Evolutionary conservation across 1,284 basidiomycete species (phyloP).

Genomic region (Cryptococcus floricola): DNA sequence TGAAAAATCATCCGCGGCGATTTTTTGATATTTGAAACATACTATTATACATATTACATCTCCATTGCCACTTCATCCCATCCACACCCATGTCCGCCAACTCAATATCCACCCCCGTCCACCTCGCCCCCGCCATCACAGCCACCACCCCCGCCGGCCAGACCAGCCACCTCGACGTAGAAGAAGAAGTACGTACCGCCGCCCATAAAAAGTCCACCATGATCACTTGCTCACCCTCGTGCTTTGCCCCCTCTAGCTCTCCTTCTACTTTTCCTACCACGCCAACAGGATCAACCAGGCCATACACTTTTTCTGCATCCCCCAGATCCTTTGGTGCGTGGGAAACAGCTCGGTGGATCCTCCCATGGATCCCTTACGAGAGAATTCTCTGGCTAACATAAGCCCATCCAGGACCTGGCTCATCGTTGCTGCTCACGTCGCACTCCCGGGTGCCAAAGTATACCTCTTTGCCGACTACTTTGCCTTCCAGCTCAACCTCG

Average conservation of each 20-base stretch:
- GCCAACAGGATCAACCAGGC: constrained; percentile 69
- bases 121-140: too few relatives aligned
- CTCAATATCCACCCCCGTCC: too few relatives aligned
- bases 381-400: background rate
- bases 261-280: constrained; percentile 87
- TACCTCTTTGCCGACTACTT: constrained; percentile 53
- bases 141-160: background rate
- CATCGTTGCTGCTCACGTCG: constrained; percentile 11
- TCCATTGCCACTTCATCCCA: too few relatives aligned
- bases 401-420: constrained; percentile 17
- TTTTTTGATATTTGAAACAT: too few relatives aligned
- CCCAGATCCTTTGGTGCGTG: constrained; percentile 70
- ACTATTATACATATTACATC: too few relatives aligned
- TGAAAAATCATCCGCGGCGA: too few relatives aligned
- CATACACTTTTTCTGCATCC: constrained; percentile 79
- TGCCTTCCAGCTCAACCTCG: constrained; percentile 63
- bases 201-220: background rate
- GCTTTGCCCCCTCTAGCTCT: constrained; percentile 54
- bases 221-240: background rate
- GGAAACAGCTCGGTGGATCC: background rate
- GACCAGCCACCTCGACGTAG: constrained; percentile 22
- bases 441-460: constrained; percentile 3
- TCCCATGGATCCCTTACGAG: background rate
- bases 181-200: constrained; percentile 29
- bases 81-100: too few relatives aligned